Conservation (phyloP, 2,329 filamentous ascomycete genomes). For the Verticillium tricorpus region DNA sequence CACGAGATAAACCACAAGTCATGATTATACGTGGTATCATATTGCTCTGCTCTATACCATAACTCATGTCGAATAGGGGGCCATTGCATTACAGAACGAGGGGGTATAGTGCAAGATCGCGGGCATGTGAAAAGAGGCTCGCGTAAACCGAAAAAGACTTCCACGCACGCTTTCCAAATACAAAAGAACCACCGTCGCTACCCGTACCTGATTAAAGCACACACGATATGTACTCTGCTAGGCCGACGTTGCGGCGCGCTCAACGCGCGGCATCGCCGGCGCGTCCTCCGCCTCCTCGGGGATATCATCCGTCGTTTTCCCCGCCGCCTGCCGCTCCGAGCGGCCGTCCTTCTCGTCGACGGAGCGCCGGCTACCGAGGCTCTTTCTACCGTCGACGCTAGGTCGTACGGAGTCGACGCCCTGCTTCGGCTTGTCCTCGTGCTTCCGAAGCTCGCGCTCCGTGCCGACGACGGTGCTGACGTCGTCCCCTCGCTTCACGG, state of each 20-base stretch:
- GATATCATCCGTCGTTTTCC: conserved; percentile 1
- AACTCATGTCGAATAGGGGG: background rate
- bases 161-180: background rate
- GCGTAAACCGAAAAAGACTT: background rate
- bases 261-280: background rate
- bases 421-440: conserved; percentile 13
- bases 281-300: conserved; percentile 1
- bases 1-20: no score
- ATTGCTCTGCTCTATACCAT: background rate
- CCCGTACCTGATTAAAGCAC: background rate
- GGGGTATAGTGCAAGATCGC: background rate
- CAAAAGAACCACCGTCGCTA: background rate
- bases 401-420: background rate
- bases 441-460: conserved; percentile 15
- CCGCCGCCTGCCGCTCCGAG: background rate
- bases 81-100: background rate
- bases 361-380: background rate
- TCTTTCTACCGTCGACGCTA: background rate
- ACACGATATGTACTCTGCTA: background rate
- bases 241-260: background rate
- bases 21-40: background rate
- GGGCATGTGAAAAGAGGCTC: background rate
- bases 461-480: conserved; percentile 26
- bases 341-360: background rate
- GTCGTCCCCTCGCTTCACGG: conserved; percentile 38